Base-by-base conservation (phyloP, 768 basidiomycete species). In the Podaxis sp. region DNA sequence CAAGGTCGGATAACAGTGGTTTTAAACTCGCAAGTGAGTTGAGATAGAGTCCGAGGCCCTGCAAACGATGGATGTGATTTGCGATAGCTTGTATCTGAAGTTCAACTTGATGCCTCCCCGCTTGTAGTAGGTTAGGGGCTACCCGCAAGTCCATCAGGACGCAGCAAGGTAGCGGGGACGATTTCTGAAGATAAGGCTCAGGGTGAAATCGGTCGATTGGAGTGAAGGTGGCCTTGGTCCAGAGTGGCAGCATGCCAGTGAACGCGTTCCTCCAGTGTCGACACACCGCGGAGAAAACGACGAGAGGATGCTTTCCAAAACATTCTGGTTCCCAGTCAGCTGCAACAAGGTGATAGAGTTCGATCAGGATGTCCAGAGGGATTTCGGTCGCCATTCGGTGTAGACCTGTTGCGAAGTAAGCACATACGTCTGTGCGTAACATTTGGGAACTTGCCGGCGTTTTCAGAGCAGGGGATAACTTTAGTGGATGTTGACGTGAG, bases 141-240 rank as follows among this genome's bases (percentile, higher is more conserved):
- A 17, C 44, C 5, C 44, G 44, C 44, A 46, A 46, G 44, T 46
- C 19, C 44, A 46, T 46, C 19, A 51, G 52, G 51, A 26, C 26
- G 36, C 57, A 57, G 57, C 24, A 64, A 11, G 9, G 58, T 63
- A 19, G 70, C 49, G 24, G 55, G 66, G 46, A 74, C 0, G 76
- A 77, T 33, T 72, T 69, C 33, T 72, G 68, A 38, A 77, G 65
- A 66, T 70, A 75, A n/a, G 66, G 54, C 4, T 61, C 61, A 39
- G 51, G 44, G 17, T 65, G 33, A 28, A 70, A 61, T 4, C 65
- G 40, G 11, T 48, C 30, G 24, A 52, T 24, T 26, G 42, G 46
- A 19, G 68, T 59, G 17, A 75, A 33, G 9, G 60, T 39, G 39
- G 76, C 72, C 6, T 52, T 55, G 1, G 65, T 67, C 78, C 78